Percentiles rank a stretch among this genome's conserved stretches.
Conservation (phyloP, 2,329 filamentous ascomycete genomes). For the Magnaporthales sp. region DNA sequence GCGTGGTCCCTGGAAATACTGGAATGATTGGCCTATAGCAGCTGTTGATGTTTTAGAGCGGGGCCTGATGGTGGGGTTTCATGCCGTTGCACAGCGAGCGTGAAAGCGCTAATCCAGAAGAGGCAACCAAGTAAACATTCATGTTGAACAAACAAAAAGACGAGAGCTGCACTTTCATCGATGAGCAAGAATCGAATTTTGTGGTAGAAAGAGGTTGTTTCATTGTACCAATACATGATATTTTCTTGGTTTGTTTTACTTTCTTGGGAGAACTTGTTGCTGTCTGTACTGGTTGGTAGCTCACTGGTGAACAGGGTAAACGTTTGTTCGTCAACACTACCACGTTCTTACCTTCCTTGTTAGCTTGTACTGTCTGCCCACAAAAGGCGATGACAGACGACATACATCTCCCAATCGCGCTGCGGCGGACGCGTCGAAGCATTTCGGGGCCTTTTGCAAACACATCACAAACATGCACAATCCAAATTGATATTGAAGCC, state of each 20-base stretch:
- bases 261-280: background rate
- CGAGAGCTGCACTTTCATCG: background rate
- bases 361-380: background rate
- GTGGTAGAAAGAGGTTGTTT: background rate
- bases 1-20: background rate
- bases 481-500: background rate
- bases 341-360: background rate
- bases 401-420: slow-evolving; percentile 41
- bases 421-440: slow-evolving; percentile 43
- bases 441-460: slow-evolving; percentile 15
- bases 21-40: slow-evolving; percentile 3
- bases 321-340: too few relatives aligned
- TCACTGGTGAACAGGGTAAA: background rate
- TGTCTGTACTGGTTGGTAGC: background rate
- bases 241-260: background rate
- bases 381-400: slow-evolving; percentile 23
- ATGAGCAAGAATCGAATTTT: background rate
- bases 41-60: background rate
- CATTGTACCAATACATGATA: background rate
- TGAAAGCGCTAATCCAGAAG: slow-evolving; percentile 23
- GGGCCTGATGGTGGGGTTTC: background rate
- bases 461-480: background rate
- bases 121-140: slow-evolving; percentile 39
- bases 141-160: slow-evolving; percentile 9
- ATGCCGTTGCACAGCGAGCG: background rate